phyloP scores from a whole-genome alignment of 176 grass and related monocot species.

The Aechmea fasciata region DNA sequence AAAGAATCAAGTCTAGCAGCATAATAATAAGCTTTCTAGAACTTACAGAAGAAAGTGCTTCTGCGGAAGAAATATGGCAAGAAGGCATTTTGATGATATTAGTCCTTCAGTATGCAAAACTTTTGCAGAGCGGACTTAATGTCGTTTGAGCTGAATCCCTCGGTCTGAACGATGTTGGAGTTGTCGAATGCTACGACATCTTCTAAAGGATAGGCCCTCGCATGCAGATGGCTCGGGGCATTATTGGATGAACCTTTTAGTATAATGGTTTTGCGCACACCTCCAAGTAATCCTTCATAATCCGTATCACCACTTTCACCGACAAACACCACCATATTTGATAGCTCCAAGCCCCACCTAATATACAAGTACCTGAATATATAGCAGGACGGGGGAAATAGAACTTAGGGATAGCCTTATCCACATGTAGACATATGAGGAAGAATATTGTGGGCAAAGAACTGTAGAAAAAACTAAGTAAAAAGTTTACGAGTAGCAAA shows the following conservation, averaged over 20 bases:
- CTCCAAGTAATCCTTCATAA: constrained; percentile 69
- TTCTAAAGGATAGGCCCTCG: constrained; percentile 46
- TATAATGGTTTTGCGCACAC: constrained; percentile 64
- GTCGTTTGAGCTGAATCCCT: constrained; percentile 29
- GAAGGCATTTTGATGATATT: constrained; percentile 5
- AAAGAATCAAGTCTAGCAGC: too few species aligned
- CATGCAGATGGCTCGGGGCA: constrained; percentile 43
- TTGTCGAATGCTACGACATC: constrained; percentile 68
- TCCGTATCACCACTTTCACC: constrained; percentile 81
- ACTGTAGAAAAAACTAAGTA: too few species aligned
- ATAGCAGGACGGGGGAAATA: not conserved
- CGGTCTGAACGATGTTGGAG: constrained; percentile 46
- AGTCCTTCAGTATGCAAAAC: constrained; percentile 36
- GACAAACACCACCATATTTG: constrained; percentile 64
- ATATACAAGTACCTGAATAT: constrained; percentile 66
- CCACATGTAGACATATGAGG: not conserved
- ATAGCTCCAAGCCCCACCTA: constrained; percentile 52
- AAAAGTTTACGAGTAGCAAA: too few species aligned
- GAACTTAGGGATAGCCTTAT: not conserved
- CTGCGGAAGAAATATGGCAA: not conserved
- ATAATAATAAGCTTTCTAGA: too few species aligned
- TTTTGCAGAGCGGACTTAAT: constrained; percentile 44
- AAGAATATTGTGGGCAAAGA: not conserved
- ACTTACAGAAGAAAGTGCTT: too few species aligned
- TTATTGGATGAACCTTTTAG: constrained; percentile 60